Percentiles rank a stretch among this genome's conserved stretches.
phyloP scores from a whole-genome alignment of 2,329 filamentous ascomycete genomes.

The Colletotrichum lupini region DNA sequence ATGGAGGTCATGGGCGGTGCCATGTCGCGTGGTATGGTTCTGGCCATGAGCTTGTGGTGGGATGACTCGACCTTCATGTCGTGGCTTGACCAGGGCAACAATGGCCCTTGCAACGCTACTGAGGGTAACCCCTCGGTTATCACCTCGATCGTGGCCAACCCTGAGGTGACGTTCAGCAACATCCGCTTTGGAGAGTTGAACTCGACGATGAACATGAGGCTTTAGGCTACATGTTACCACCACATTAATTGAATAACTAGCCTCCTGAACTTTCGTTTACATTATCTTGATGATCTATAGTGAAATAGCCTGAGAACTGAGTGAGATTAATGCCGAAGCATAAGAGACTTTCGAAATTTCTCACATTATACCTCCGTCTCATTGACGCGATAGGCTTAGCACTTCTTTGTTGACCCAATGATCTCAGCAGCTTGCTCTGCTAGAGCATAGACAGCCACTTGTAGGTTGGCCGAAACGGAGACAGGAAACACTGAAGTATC shows the following conservation, averaged over 20 bases:
- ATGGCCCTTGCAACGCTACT: conserved; percentile 65
- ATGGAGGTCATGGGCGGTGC: conserved; percentile 55
- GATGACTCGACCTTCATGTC: conserved; percentile 64
- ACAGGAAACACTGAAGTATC: conserved; percentile 19
- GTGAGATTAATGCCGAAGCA: too few relatives aligned
- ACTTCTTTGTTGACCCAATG: conserved; percentile 46
- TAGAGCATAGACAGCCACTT: conserved; percentile 64
- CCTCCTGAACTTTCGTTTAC: neutral
- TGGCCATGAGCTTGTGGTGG: conserved; percentile 67
- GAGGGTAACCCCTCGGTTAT: conserved; percentile 64
- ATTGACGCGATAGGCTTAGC: neutral
- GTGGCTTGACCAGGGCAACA: conserved; percentile 63
- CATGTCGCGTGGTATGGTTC: conserved; percentile 61
- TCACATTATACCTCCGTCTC: fast-evolving
- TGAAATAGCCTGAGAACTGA: too few relatives aligned
- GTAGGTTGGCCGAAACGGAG: conserved; percentile 57
- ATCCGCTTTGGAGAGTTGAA: conserved; percentile 66
- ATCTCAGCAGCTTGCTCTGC: conserved; percentile 70
- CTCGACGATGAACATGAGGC: conserved; percentile 41
- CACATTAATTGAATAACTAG: neutral
- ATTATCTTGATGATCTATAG: too few relatives aligned
- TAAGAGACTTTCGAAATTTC: fast-evolving
- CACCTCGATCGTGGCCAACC: conserved; percentile 53
- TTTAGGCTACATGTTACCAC: neutral
- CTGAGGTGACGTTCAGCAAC: conserved; percentile 65